A percentile compares a stretch with the other conserved stretches of the same genome.
phyloP scores from a whole-genome alignment of 2,329 filamentous ascomycete genomes.

The Myriosclerotinia duriaeana region DNA sequence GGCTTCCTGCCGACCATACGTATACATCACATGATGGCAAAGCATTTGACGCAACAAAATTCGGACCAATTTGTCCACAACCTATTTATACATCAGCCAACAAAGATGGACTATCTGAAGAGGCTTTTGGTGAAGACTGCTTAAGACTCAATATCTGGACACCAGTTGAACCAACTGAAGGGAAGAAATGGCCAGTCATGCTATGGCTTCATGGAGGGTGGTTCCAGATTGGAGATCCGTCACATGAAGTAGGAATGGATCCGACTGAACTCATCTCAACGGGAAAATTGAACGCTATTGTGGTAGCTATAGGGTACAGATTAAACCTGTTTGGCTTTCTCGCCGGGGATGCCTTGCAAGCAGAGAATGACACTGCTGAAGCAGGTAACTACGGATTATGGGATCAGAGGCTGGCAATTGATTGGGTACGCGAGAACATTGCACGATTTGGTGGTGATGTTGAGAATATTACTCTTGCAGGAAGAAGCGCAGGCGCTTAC shows the following conservation, averaged over 20 bases:
- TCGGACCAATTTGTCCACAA: constrained; percentile 46
- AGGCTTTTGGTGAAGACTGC: constrained; percentile 49
- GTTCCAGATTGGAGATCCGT: constrained; percentile 49
- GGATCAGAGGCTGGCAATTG: constrained; percentile 58
- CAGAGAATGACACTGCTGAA: constrained; percentile 48
- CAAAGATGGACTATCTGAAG: constrained; percentile 28
- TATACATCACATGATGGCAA: constrained; percentile 36
- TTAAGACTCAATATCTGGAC: constrained; percentile 52
- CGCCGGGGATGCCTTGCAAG: constrained; percentile 29
- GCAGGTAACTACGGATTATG: constrained; percentile 50
- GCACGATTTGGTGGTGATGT: constrained; percentile 58
- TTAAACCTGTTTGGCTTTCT: constrained; percentile 43
- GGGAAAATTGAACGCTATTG: constrained; percentile 15
- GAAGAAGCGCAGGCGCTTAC: constrained; percentile 56
- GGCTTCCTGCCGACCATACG: constrained; percentile 37
- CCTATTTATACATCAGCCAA: constrained; percentile 34
- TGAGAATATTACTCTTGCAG: constrained; percentile 53
- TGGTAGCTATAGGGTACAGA: constrained; percentile 27
- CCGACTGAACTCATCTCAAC: constrained; percentile 46
- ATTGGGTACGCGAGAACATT: constrained; percentile 60
- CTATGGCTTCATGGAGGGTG: constrained; percentile 50
- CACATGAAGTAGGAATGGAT: constrained; percentile 46
- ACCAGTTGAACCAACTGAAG: constrained; percentile 37
- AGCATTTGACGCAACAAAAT: constrained; percentile 44
- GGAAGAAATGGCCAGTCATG: constrained; percentile 27